Percentiles rank a stretch among this genome's conserved stretches.
Evolutionary conservation across 169 alveolate genomes (phyloP).

Genomic region (Cryptosporidium sp.): DNA sequence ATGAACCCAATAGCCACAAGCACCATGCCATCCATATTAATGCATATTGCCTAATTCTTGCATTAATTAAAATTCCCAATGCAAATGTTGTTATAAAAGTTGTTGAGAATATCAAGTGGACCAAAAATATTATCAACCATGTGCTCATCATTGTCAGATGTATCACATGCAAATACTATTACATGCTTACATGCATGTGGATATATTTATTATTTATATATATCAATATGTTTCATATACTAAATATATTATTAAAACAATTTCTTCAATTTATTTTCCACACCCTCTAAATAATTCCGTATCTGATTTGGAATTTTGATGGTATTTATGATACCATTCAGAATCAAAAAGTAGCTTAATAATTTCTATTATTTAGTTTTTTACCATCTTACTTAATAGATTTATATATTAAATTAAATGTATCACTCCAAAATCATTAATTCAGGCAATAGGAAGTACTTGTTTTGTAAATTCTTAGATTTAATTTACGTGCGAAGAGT

Average conservation of each 20-base stretch:
- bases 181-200: not conserved
- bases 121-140: slow-evolving; percentile 50
- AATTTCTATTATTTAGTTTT: too few species aligned
- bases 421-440: not conserved
- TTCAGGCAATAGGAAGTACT: not conserved
- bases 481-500: not conserved
- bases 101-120: slow-evolving; percentile 71
- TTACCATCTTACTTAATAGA: not conserved
- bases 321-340: too few species aligned
- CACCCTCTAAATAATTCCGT: not conserved
- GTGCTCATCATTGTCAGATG: slow-evolving; percentile 17
- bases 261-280: not conserved
- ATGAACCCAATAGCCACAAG: slow-evolving; percentile 48
- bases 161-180: not conserved
- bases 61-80: slow-evolving; percentile 43
- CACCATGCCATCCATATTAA: slow-evolving; percentile 75
- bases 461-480: not conserved
- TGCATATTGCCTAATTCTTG: slow-evolving; percentile 36
- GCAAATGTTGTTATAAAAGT: slow-evolving; percentile 65
- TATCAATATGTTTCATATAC: not conserved
- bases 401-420: too few species aligned
- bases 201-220: not conserved
- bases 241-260: too few species aligned
- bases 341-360: too few species aligned
- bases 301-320: not conserved